These are phyloP conservation scores for Colletotrichum sp. DNA, from an alignment of 2,329 filamentous ascomycete genomes.

Conservation along the genomic window DNA sequence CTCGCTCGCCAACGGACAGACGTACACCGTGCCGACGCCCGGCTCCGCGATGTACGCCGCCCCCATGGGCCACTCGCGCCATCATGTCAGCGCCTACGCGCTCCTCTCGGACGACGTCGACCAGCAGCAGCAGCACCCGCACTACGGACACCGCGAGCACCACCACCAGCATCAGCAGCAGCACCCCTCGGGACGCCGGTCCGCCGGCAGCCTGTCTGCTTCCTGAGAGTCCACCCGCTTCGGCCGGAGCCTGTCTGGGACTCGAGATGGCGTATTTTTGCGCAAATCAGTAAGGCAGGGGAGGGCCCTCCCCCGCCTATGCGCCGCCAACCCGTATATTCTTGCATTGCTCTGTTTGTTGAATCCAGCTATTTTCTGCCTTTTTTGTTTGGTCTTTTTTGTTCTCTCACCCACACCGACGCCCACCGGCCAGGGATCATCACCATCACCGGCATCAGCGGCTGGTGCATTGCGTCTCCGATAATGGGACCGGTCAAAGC, in stretches of 20 bases:
- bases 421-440: neutral
- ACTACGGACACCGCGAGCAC: neutral
- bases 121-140: neutral
- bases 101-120: constrained; percentile 5
- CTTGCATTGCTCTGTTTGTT: neutral
- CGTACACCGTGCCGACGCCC: constrained; percentile 15
- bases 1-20: constrained; percentile 13
- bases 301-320: neutral
- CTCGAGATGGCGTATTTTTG: neutral
- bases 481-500: neutral
- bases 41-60: constrained; percentile 9
- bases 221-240: neutral
- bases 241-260: neutral
- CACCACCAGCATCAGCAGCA: neutral
- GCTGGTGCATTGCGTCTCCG: neutral
- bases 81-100: neutral
- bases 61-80: neutral
- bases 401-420: neutral
- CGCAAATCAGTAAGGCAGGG: neutral
- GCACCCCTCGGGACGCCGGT: neutral
- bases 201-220: neutral
- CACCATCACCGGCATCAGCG: neutral
- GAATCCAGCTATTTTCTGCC: neutral
- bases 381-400: neutral
- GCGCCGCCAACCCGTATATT: neutral